Conservation (phyloP, 202 grass and related monocot genomes). For the Saccharum hybrid region DNA sequence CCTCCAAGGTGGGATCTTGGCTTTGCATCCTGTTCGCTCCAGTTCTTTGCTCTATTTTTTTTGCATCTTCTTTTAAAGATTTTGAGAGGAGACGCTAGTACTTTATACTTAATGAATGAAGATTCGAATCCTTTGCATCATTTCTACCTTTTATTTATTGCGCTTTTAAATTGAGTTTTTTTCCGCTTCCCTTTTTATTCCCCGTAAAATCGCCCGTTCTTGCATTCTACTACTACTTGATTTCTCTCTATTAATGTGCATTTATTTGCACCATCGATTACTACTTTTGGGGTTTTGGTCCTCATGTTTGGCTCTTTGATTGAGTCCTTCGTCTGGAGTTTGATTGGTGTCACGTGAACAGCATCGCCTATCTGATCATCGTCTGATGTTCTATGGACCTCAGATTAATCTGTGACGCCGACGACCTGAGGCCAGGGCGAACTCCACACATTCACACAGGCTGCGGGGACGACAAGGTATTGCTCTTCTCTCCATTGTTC, state of each 20-base stretch:
- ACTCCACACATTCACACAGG: background rate
- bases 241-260: background rate
- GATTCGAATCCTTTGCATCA: background rate
- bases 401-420: slow-evolving; percentile 5
- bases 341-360: background rate
- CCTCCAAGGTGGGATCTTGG: background rate
- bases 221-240: background rate
- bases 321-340: background rate
- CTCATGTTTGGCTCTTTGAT: background rate
- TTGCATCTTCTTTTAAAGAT: slow-evolving; percentile 1
- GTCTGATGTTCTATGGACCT: background rate
- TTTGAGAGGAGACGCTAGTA: background rate
- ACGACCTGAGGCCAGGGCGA: background rate
- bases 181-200: background rate
- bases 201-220: background rate
- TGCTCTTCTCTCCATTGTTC: background rate
- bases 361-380: background rate
- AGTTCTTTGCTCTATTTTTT: background rate
- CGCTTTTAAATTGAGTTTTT: background rate
- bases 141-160: slow-evolving; percentile 1
- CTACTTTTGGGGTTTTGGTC: background rate
- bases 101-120: background rate
- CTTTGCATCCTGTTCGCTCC: background rate
- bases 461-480: slow-evolving; percentile 3
- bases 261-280: background rate